These are phyloP conservation scores for Trypanosomatidae sp. DNA, from an alignment of 208 protist genomes.

Conservation along the genomic window DNA sequence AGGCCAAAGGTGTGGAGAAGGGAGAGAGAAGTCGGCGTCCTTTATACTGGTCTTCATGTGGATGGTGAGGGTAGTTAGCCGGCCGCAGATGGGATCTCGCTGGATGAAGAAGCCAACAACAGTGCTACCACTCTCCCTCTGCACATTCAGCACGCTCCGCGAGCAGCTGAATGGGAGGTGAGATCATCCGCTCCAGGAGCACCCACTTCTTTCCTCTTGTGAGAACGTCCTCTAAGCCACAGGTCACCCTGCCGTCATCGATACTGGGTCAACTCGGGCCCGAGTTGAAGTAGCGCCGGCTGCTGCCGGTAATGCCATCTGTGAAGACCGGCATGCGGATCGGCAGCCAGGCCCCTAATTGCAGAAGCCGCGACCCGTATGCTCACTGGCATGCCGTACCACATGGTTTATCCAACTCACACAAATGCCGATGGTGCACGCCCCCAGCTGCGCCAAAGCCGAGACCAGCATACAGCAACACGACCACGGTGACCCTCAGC, in stretches of 20 bases:
- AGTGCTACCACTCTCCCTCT: slow-evolving; percentile 13
- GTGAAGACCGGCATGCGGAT: slow-evolving; percentile 60
- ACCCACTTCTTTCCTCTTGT: slow-evolving; percentile 28
- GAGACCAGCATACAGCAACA: not conserved
- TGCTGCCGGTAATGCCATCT: slow-evolving; percentile 33
- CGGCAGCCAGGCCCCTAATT: slow-evolving; percentile 21
- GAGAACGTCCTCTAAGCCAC: slow-evolving; percentile 31
- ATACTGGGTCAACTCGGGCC: slow-evolving; percentile 22
- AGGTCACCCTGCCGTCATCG: slow-evolving; percentile 12
- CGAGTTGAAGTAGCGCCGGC: slow-evolving; percentile 34
- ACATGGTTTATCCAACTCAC: not conserved
- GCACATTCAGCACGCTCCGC: slow-evolving; percentile 46
- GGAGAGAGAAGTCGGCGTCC: slow-evolving; percentile 31
- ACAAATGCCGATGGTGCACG: not conserved
- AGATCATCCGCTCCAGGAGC: slow-evolving; percentile 32
- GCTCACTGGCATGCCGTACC: not conserved
- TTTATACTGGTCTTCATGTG: slow-evolving; percentile 40
- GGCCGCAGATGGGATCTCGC: slow-evolving; percentile 14
- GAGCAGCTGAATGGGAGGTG: slow-evolving; percentile 45
- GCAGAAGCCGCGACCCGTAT: not conserved
- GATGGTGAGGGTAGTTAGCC: slow-evolving; percentile 38
- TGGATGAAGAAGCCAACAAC: slow-evolving; percentile 2
- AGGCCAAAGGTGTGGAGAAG: not conserved
- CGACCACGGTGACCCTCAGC: not conserved
- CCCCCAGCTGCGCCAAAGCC: not conserved